These are phyloP conservation scores for Fomitopsis pulvina DNA, from an alignment of 768 basidiomycete species.

Conservation along the genomic window DNA sequence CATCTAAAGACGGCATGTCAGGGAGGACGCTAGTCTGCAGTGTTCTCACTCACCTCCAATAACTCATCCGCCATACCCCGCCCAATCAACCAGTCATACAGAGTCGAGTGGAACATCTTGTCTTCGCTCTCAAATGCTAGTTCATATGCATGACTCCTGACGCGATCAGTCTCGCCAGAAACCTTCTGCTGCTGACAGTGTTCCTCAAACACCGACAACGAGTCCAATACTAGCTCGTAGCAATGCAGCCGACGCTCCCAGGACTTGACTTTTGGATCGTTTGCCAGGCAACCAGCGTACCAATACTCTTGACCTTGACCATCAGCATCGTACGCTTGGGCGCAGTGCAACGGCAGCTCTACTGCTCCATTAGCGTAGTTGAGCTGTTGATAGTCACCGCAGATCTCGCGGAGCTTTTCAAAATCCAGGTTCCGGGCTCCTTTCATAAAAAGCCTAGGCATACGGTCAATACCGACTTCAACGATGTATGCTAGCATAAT, in stretches of 20 bases:
- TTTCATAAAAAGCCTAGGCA: slow-evolving; percentile 73
- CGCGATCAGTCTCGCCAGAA: slow-evolving; percentile 50
- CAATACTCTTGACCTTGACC: slow-evolving; percentile 74
- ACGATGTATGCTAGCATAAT: slow-evolving; percentile 6
- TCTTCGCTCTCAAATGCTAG: slow-evolving; percentile 82
- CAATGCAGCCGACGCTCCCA: slow-evolving; percentile 63
- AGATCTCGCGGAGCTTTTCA: slow-evolving; percentile 78
- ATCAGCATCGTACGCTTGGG: slow-evolving; percentile 70
- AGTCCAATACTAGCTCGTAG: slow-evolving; percentile 80
- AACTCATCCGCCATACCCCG: slow-evolving; percentile 81
- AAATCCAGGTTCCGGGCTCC: slow-evolving; percentile 81
- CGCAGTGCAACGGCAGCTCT: slow-evolving; percentile 80
- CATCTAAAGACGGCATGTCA: slow-evolving; percentile 41
- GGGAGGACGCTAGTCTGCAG: background rate
- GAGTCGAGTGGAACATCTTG: slow-evolving; percentile 86
- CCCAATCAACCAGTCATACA: slow-evolving; percentile 92
- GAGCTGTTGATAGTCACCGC: slow-evolving; percentile 84
- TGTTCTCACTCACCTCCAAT: slow-evolving; percentile 68
- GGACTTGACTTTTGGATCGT: slow-evolving; percentile 44
- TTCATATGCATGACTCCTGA: slow-evolving; percentile 81
- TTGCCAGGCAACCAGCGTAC: slow-evolving; percentile 49
- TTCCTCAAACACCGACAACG: slow-evolving; percentile 74
- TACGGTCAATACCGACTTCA: background rate
- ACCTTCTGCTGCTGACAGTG: slow-evolving; percentile 27
- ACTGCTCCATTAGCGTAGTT: slow-evolving; percentile 83